A percentile compares a stretch with the other conserved stretches of the same genome.
Evolutionary conservation across 2,329 filamentous ascomycete genomes (phyloP).

Genomic region (Aspergillus tubingensis): DNA sequence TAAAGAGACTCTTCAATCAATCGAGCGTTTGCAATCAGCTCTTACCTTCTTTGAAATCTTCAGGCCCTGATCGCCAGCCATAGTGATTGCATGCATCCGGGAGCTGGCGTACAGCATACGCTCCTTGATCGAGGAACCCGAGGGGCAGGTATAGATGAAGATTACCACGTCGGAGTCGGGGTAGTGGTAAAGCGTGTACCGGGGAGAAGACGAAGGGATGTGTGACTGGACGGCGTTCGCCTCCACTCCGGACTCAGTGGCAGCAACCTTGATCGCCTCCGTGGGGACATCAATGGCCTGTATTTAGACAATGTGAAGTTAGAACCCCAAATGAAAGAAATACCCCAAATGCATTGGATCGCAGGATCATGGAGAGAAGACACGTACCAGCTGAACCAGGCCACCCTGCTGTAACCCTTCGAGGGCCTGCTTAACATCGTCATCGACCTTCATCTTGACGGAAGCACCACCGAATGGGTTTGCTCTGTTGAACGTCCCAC

Average conservation of each 20-base stretch:
- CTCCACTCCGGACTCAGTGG: slow-evolving; percentile 44
- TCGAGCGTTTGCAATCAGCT: slow-evolving; percentile 1
- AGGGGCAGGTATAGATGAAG: slow-evolving; percentile 67
- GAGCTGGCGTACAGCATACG: slow-evolving; percentile 66
- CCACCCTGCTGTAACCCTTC: slow-evolving; percentile 39
- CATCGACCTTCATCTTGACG: slow-evolving; percentile 55
- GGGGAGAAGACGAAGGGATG: slow-evolving; percentile 57
- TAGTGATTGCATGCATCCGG: slow-evolving; percentile 54
- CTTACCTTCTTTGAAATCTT: slow-evolving; percentile 58
- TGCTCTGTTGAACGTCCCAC: slow-evolving; percentile 37
- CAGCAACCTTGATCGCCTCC: slow-evolving; percentile 59
- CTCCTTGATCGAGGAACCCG: slow-evolving; percentile 63
- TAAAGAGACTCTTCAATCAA: slow-evolving; percentile 16
- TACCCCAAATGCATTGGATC: not conserved
- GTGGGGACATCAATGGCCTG: slow-evolving; percentile 46
- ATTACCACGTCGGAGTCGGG: slow-evolving; percentile 51
- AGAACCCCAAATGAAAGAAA: slow-evolving; percentile 18
- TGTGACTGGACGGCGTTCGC: slow-evolving; percentile 47
- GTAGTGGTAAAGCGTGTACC: slow-evolving; percentile 64
- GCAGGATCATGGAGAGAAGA: not conserved
- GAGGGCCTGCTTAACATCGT: slow-evolving; percentile 56
- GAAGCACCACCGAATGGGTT: slow-evolving; percentile 32
- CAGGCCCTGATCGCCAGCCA: slow-evolving; percentile 59
- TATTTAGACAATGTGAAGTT: slow-evolving; percentile 25
- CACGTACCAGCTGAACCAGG: slow-evolving; percentile 54